These are phyloP conservation scores for Rhizophora apiculata DNA, from an alignment of 345 rosid species.

Conservation along the genomic window DNA sequence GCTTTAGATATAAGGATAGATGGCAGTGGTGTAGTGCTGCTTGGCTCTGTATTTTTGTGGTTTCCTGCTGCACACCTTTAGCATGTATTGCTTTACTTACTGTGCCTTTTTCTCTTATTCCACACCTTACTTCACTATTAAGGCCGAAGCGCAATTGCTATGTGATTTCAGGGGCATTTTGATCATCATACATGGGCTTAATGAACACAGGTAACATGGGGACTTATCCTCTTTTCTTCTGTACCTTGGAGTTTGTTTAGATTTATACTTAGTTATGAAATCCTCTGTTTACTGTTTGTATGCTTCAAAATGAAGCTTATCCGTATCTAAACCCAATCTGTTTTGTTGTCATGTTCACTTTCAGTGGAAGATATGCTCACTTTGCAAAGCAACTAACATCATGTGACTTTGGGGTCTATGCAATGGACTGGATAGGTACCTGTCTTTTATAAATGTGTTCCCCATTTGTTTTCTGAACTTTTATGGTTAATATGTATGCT, in stretches of 20 bases:
- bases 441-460: background rate
- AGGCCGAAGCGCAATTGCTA: background rate
- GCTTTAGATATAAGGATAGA: no score
- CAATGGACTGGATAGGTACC: slow-evolving; percentile 97
- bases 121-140: background rate
- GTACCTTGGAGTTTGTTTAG: background rate
- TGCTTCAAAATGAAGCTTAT: background rate
- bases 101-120: background rate
- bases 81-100: slow-evolving; percentile 9
- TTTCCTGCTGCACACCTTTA: slow-evolving; percentile 11
- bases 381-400: slow-evolving; percentile 83
- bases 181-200: slow-evolving; percentile 84
- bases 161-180: slow-evolving; percentile 69
- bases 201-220: slow-evolving; percentile 78
- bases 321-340: background rate
- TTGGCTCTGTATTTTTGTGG: slow-evolving; percentile 6
- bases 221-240: background rate
- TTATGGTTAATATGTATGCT: background rate
- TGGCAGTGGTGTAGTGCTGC: slow-evolving; percentile 12
- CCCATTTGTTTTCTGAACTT: background rate
- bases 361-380: slow-evolving; percentile 86
- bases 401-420: slow-evolving; percentile 68
- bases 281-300: background rate
- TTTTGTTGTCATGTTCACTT: slow-evolving; percentile 4
- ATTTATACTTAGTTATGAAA: background rate